Percentiles rank a stretch among this genome's conserved stretches.
Conservation (phyloP, 768 basidiomycete species). For the Boletus rubroflammeus region DNA sequence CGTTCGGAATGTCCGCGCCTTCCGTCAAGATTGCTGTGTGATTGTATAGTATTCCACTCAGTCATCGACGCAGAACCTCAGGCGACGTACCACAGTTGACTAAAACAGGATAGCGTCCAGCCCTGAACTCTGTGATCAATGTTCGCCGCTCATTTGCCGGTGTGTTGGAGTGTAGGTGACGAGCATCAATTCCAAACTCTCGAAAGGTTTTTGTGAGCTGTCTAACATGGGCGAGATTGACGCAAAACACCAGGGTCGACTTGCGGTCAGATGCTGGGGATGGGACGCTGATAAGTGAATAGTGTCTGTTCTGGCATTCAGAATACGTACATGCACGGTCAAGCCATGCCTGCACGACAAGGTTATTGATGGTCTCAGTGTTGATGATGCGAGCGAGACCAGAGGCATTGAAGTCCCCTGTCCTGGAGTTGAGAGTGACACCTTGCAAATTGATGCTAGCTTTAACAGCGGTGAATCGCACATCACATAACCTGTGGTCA, state of each 20-base stretch:
- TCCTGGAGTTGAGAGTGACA: constrained; percentile 61
- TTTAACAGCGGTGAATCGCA: constrained; percentile 80
- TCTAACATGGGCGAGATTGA: constrained; percentile 76
- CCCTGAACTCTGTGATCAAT: constrained; percentile 63
- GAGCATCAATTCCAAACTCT: constrained; percentile 75
- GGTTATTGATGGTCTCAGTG: constrained; percentile 67
- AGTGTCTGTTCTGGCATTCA: background rate
- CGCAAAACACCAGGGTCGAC: constrained; percentile 92
- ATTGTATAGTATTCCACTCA: background rate
- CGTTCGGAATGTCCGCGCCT: constrained; percentile 91
- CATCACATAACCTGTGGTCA: constrained; percentile 67
- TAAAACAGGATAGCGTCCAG: constrained; percentile 76
- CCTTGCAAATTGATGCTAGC: constrained; percentile 65
- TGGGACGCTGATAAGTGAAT: background rate
- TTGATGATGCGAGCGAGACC: constrained; percentile 83
- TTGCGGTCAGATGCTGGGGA: constrained; percentile 50
- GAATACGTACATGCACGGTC: constrained; percentile 68
- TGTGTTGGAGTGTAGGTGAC: constrained; percentile 72
- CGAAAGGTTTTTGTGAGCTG: constrained; percentile 72
- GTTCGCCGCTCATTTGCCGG: constrained; percentile 58
- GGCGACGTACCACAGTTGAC: constrained; percentile 77
- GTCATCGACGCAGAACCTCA: background rate
- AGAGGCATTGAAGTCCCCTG: constrained; percentile 79
- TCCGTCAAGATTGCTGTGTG: constrained; percentile 79
- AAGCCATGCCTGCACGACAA: constrained; percentile 82